Evolutionary conservation across 805 yeast species (phyloP).

Genomic region (Sugiyamaella lignohabitans): DNA sequence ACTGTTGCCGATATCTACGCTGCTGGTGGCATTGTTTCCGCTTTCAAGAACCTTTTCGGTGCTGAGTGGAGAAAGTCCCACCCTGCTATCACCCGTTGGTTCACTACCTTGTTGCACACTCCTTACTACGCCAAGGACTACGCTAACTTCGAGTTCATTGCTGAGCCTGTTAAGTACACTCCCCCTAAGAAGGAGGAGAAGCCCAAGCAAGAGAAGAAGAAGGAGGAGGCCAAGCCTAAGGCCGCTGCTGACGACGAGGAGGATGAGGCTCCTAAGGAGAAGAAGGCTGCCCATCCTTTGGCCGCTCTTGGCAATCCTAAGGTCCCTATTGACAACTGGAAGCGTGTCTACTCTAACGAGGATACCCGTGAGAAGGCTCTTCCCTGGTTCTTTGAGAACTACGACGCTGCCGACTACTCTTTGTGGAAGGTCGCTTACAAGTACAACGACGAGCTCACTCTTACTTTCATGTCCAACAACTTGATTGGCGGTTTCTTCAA

Average conservation of each 20-base stretch:
- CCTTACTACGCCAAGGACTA: constrained; percentile 45
- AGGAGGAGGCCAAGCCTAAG: constrained; percentile 28
- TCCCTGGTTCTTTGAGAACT: constrained; percentile 98
- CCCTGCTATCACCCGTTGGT: constrained; percentile 70
- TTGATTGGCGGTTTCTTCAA: constrained; percentile 96
- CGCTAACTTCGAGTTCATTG: constrained; percentile 51
- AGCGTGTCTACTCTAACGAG: constrained; percentile 93
- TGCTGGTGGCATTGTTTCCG: constrained; percentile 46
- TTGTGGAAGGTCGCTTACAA: constrained; percentile 92
- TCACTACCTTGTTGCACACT: constrained; percentile 43
- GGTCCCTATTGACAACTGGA: constrained; percentile 83
- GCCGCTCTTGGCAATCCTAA: constrained; percentile 67
- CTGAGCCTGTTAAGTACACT: constrained; percentile 57
- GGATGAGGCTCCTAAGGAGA: constrained; percentile 43
- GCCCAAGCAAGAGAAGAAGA: constrained; percentile 35
- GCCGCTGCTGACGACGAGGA: constrained; percentile 41
- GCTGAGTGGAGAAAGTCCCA: constrained; percentile 53
- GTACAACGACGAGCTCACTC: constrained; percentile 95
- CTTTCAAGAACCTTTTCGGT: constrained; percentile 56
- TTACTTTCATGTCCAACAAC: constrained; percentile 98
- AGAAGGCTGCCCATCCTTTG: constrained; percentile 89
- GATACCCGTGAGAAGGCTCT: constrained; percentile 91
- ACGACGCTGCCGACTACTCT: constrained; percentile 89
- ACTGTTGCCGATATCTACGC: constrained; percentile 60
- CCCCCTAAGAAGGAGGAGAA: constrained; percentile 74